These are phyloP conservation scores for Oryza meyeriana DNA, from an alignment of 176 grass and related monocot species.

Conservation along the genomic window DNA sequence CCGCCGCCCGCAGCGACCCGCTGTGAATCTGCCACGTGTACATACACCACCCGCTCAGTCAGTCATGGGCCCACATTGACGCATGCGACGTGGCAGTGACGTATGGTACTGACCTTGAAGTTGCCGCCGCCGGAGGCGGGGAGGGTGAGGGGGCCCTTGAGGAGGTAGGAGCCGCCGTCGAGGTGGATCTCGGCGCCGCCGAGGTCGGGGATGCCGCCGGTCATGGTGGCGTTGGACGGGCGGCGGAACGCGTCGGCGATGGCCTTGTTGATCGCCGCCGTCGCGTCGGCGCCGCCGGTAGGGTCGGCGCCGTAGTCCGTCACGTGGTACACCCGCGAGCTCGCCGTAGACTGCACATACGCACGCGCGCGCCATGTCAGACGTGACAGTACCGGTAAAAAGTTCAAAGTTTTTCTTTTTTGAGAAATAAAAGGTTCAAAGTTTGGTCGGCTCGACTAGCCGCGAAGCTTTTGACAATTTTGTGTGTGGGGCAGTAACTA, in stretches of 20 bases:
- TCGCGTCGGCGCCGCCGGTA: constrained; percentile 53
- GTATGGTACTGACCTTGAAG: constrained; percentile 39
- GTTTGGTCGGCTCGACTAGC: not conserved
- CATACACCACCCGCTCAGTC: not conserved
- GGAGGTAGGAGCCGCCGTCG: constrained; percentile 77
- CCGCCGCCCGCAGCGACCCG: constrained; percentile 56
- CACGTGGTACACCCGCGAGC: constrained; percentile 62
- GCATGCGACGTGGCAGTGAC: no score
- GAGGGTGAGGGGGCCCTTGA: constrained; percentile 52
- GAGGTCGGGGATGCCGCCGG: constrained; percentile 70
- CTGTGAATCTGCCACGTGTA: constrained; percentile 52
- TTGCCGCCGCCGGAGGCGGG: constrained; percentile 84
- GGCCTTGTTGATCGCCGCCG: constrained; percentile 66
- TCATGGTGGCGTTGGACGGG: constrained; percentile 45
- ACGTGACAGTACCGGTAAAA: not conserved
- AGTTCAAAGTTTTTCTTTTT: not conserved
- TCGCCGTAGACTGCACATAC: constrained; percentile 11
- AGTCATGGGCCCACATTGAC: not conserved
- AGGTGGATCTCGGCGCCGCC: constrained; percentile 82
- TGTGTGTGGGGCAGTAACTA: not conserved
- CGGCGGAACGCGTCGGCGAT: constrained; percentile 70
- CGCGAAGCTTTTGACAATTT: not conserved
- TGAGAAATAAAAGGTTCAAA: no score
- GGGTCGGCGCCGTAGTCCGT: constrained; percentile 89
- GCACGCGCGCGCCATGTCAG: not conserved